Percentiles rank a stretch among this genome's conserved stretches.
Evolutionary conservation across 495 filamentous ascomycete genomes (phyloP).

Genomic region (Daldinia bambusicola): DNA sequence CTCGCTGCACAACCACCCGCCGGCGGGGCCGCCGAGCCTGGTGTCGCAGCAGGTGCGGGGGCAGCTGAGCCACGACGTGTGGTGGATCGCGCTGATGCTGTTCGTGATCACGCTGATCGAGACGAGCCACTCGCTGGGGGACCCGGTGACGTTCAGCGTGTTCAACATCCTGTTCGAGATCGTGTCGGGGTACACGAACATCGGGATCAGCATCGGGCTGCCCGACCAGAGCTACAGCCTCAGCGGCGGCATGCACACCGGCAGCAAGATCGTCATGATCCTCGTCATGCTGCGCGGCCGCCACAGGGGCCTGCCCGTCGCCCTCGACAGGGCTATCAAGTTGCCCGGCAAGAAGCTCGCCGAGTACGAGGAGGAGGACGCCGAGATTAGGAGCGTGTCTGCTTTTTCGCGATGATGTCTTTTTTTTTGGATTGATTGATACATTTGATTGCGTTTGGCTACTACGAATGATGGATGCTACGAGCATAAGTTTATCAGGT

Average conservation of each 20-base stretch:
- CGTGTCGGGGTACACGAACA: constrained; percentile 82
- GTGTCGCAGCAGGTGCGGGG: constrained; percentile 74
- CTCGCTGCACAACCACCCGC: constrained; percentile 38
- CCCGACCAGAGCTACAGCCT: constrained; percentile 76
- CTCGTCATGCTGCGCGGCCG: constrained; percentile 80
- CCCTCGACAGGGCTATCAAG: constrained; percentile 79
- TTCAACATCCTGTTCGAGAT: constrained; percentile 90
- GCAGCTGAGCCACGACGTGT: constrained; percentile 85
- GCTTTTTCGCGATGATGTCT: constrained; percentile 5
- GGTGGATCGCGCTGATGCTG: constrained; percentile 79
- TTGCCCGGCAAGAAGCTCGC: constrained; percentile 69
- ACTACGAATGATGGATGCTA: not conserved
- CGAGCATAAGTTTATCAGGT: not conserved
- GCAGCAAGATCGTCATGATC: constrained; percentile 81
- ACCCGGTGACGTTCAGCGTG: constrained; percentile 76
- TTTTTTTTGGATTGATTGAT: no score
- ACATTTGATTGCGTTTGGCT: not conserved
- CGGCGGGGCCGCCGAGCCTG: constrained; percentile 48
- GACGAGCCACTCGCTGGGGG: constrained; percentile 66
- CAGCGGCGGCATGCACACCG: constrained; percentile 73
- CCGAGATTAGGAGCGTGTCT: constrained; percentile 48
- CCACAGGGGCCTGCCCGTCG: constrained; percentile 82
- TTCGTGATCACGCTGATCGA: constrained; percentile 80
- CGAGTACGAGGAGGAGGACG: constrained; percentile 55
- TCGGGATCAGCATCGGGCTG: constrained; percentile 79